A percentile compares a stretch with the other conserved stretches of the same genome.
Evolutionary conservation across 345 rosid genomes (phyloP).

Genomic region (Combretum micranthum): DNA sequence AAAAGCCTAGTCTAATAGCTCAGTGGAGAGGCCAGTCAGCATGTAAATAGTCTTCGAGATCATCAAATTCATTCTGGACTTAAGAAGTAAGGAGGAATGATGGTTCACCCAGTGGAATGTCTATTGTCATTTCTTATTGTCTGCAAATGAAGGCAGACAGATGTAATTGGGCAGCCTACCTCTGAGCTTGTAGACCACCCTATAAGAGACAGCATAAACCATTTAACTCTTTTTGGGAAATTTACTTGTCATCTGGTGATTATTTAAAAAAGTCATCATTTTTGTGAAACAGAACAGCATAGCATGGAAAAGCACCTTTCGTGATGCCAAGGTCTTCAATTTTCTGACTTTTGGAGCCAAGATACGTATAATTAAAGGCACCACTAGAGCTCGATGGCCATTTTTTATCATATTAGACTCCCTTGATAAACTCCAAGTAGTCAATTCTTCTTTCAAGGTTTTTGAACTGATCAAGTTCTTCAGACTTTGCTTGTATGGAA

Average conservation of each 20-base stretch:
- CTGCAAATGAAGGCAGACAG: no score
- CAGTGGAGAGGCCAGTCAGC: no score
- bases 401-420: conserved; percentile 51
- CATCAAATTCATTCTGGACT: no score
- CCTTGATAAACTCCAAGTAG: conserved; percentile 76
- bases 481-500: conserved; percentile 65
- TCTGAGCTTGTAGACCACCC: no score
- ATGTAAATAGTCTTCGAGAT: no score
- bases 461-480: conserved; percentile 72
- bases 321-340: conserved; percentile 66
- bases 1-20: no score
- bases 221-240: no score
- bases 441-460: conserved; percentile 68
- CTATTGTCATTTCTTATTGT: no score
- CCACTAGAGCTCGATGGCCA: conserved; percentile 51
- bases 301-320: conserved; percentile 51
- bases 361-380: conserved; percentile 57
- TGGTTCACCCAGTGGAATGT: no score
- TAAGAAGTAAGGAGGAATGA: no score
- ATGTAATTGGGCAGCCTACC: no score
- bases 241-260: background rate
- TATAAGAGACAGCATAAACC: no score
- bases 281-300: conserved; percentile 4
- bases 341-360: conserved; percentile 86
- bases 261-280: background rate